phyloP scores from a whole-genome alignment of 768 basidiomycete genomes.

The Tylopilus cervinicoccineus region DNA sequence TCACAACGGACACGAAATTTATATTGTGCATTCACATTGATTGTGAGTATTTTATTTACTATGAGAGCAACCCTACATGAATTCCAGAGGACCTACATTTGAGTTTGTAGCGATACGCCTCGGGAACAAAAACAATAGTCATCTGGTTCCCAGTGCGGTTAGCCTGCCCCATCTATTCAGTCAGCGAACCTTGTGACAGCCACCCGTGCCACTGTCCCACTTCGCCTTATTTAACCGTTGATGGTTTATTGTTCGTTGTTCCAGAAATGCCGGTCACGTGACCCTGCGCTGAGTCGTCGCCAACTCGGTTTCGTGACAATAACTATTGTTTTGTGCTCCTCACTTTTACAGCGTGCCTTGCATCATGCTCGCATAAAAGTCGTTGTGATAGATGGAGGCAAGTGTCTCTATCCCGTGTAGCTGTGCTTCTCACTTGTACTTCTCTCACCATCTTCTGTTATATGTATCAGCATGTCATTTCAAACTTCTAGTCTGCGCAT shows the following conservation, averaged over 20 bases:
- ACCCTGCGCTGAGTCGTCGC: neutral
- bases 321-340: slow-evolving; percentile 25
- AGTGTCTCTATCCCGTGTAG: slow-evolving; percentile 17
- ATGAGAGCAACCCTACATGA: neutral
- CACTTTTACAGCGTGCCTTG: slow-evolving; percentile 5
- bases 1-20: neutral
- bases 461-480: slow-evolving; percentile 19
- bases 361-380: slow-evolving; percentile 17
- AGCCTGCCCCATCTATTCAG: slow-evolving; percentile 4
- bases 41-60: slow-evolving; percentile 7
- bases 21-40: neutral
- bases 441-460: slow-evolving; percentile 6
- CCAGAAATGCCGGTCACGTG: slow-evolving; percentile 19
- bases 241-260: slow-evolving; percentile 25
- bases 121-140: slow-evolving; percentile 14
- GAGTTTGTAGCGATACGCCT: neutral
- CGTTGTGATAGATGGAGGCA: neutral
- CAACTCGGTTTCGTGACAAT: slow-evolving; percentile 17
- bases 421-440: slow-evolving; percentile 25
- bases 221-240: neutral
- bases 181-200: slow-evolving; percentile 13
- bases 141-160: neutral
- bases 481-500: slow-evolving; percentile 17
- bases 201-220: neutral
- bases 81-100: neutral